Conservation (phyloP, 208 protist genomes). For the Trypanosoma boissoni region DNA sequence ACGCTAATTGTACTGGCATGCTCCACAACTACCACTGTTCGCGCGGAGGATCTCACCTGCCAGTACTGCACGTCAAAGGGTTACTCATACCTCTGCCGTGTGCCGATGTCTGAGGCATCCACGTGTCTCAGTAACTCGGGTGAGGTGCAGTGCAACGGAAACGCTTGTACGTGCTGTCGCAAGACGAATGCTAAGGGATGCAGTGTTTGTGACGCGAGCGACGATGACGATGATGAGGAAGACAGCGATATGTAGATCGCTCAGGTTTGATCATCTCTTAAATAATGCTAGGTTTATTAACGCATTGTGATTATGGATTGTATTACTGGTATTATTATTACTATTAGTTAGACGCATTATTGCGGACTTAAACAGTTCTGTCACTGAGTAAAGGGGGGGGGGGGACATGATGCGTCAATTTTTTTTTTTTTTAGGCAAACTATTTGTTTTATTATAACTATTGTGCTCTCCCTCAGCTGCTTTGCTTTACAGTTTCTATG, state of each 20-base stretch:
- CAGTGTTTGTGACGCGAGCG: constrained; percentile 17
- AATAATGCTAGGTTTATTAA: neutral
- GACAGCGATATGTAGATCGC: constrained; percentile 17
- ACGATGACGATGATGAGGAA: constrained; percentile 1
- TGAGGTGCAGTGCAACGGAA: constrained; percentile 25
- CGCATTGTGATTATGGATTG: neutral
- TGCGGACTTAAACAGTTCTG: no score
- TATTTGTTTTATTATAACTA: no score
- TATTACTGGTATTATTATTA: constrained; percentile 1
- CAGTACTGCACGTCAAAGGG: constrained; percentile 33
- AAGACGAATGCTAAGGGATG: constrained; percentile 21
- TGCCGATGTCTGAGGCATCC: constrained; percentile 23
- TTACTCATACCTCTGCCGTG: constrained; percentile 46
- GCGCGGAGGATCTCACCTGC: constrained; percentile 25
- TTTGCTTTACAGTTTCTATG: no score
- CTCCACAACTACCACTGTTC: neutral
- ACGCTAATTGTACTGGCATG: constrained; percentile 2
- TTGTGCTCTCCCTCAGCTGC: no score
- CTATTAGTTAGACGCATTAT: no score
- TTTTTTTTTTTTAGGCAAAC: no score
- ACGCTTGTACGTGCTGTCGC: constrained; percentile 28
- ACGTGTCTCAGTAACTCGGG: constrained; percentile 22
- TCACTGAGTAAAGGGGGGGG: no score
- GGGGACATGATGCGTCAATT: no score
- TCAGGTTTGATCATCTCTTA: no score